Evolutionary conservation across 495 filamentous ascomycete species (phyloP), one percentile per base, ranked within the genome.

Genomic region (Pseudevernia furfuracea): DNA sequence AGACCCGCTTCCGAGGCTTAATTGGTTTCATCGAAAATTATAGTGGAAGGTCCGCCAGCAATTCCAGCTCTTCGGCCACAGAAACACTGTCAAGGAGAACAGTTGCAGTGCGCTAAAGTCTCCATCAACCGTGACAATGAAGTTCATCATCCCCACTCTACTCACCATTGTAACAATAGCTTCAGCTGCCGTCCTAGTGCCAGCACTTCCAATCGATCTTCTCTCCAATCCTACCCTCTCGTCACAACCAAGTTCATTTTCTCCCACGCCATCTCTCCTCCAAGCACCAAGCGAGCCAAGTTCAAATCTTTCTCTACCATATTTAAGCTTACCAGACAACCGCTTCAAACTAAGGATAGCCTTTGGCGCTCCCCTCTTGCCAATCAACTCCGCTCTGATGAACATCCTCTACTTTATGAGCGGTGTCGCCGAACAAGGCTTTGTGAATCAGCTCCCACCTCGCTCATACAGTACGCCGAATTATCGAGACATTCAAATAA

Each of bases 331-430:
- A 38, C 57, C 57, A 32, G 57, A 59, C 15, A 8, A 14, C 2
- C 34, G 57, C 21, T 59, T 59, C 34, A 12, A 17, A 19, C 12
- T 25, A 14, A 17, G 1, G 14, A 12, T 37, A 2, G 8, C 32
- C 19, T 39, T 39, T 3, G 15, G 5, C n/a, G 5, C 34, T 14
- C 1, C 57, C 34, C 23, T 59, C 15, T 25, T 59, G 8, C 57
- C 57, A 1, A 19, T 59, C 57, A 3, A 38, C 14, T 38, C 57
- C 57, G 14, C 34, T 7, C 57, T 59, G 17, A 12, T 59, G 4
- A 59, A 59, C 38, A 43, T 59, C 17, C 57, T 59, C 23, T 38
- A 4, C 14, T 37, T 59, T 21, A 59, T 59, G 57, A 32, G 57
- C 14, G 1, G 39, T 21, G 15, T 59, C 5, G 57, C 36, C 25